These are phyloP conservation scores for Apodospora peruviana DNA, from an alignment of 495 filamentous ascomycete species.

Conservation along the genomic window DNA sequence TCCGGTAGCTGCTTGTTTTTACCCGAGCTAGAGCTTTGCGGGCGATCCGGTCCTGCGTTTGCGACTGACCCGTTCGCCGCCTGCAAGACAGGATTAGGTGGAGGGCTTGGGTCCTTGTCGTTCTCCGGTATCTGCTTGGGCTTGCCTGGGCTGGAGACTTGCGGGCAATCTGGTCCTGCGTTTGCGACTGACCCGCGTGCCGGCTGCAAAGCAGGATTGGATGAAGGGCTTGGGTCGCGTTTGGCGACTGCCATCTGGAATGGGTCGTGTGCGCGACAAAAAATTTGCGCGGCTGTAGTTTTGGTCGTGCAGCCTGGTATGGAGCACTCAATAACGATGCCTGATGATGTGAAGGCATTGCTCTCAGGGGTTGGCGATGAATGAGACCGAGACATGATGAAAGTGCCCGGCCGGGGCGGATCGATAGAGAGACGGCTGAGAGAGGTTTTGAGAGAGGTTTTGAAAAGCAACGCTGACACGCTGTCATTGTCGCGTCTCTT, in stretches of 20 bases:
- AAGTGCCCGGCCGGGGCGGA: background rate
- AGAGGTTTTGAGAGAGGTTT: constrained; percentile 6
- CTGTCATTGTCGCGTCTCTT: constrained; percentile 12
- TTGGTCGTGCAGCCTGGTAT: too few species aligned
- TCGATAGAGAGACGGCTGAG: background rate
- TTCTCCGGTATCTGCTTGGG: background rate
- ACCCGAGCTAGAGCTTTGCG: background rate
- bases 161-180: too few species aligned
- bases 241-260: too few species aligned
- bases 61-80: background rate
- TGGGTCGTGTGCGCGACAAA: too few species aligned
- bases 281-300: too few species aligned
- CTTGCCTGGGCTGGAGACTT: too few species aligned
- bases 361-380: too few species aligned
- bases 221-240: background rate
- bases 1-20: background rate
- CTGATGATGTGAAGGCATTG: too few species aligned
- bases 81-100: background rate
- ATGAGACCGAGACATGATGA: background rate
- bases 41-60: background rate
- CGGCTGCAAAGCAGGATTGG: too few species aligned
- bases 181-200: too few species aligned
- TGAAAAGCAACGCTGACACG: constrained; percentile 8
- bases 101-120: background rate
- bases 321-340: too few species aligned